Conservation (phyloP, 306 rosid genomes). For the Potentilla sterilis region DNA sequence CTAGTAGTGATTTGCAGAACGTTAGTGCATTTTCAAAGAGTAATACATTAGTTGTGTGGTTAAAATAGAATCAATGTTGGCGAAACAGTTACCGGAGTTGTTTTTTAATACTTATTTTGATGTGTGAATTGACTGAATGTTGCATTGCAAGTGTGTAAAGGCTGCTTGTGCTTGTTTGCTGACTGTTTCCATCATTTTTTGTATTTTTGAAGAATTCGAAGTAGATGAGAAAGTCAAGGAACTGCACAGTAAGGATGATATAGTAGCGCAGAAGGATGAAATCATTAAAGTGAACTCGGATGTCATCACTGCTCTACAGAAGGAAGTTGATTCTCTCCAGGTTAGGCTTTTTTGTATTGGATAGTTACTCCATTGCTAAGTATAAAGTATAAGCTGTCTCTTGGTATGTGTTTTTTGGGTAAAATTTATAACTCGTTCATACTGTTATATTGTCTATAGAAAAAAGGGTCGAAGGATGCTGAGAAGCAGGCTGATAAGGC, state of each 20-base stretch:
- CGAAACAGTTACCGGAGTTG: neutral
- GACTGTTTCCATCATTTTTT: constrained; percentile 18
- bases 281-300: constrained; percentile 43
- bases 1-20: neutral
- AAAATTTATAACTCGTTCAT: neutral
- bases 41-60: neutral
- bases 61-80: neutral
- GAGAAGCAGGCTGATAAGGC: constrained; percentile 78
- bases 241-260: constrained; percentile 53
- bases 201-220: constrained; percentile 50
- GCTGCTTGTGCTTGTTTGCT: constrained; percentile 28
- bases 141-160: constrained; percentile 5
- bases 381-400: neutral
- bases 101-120: neutral
- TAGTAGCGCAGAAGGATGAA: constrained; percentile 60
- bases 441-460: constrained; percentile 34
- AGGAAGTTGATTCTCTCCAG: constrained; percentile 73
- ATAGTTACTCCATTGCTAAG: neutral
- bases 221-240: constrained; percentile 51
- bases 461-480: constrained; percentile 56
- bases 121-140: neutral
- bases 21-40: neutral
- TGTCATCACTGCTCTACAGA: constrained; percentile 52
- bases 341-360: constrained; percentile 35
- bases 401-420: too few species aligned